Conservation (phyloP, 2,329 filamentous ascomycete species). For the Tetracladium maxilliforme region DNA sequence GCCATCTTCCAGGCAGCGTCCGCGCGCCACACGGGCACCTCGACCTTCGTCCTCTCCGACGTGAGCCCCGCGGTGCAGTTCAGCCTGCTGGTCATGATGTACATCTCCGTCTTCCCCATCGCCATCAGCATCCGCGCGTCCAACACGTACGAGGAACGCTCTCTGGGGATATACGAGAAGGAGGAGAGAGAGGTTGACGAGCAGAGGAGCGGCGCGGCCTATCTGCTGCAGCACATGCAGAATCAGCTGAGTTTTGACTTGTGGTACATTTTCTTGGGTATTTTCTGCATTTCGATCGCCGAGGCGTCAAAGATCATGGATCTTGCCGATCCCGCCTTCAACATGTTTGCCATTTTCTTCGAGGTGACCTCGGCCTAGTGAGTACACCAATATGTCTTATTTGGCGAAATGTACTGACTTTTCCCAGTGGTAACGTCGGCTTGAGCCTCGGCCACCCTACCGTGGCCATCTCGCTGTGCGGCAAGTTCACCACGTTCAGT, state of each 20-base stretch:
- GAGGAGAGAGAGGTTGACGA: slow-evolving; percentile 3
- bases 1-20: slow-evolving; percentile 15
- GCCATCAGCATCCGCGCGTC: slow-evolving; percentile 3
- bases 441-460: too few relatives aligned
- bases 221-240: slow-evolving; percentile 17
- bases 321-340: neutral
- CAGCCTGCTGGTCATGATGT: slow-evolving; percentile 5
- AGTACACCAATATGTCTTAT: too few relatives aligned
- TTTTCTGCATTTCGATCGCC: slow-evolving; percentile 14
- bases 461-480: too few relatives aligned
- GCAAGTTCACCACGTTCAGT: too few relatives aligned
- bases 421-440: too few relatives aligned
- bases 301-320: neutral
- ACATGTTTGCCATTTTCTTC: slow-evolving; percentile 1
- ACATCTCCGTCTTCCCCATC: slow-evolving; percentile 5
- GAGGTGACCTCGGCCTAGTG: too few relatives aligned
- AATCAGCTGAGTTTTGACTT: slow-evolving; percentile 24
- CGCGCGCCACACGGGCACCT: slow-evolving; percentile 3
- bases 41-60: slow-evolving; percentile 2
- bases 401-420: too few relatives aligned
- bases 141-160: slow-evolving; percentile 5
- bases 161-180: slow-evolving; percentile 4
- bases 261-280: slow-evolving; percentile 24
- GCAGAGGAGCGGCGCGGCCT: slow-evolving; percentile 13
- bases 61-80: slow-evolving; percentile 4